phyloP scores from a whole-genome alignment of 2,329 filamentous ascomycete genomes.

The Achaetomium macrosporum region DNA sequence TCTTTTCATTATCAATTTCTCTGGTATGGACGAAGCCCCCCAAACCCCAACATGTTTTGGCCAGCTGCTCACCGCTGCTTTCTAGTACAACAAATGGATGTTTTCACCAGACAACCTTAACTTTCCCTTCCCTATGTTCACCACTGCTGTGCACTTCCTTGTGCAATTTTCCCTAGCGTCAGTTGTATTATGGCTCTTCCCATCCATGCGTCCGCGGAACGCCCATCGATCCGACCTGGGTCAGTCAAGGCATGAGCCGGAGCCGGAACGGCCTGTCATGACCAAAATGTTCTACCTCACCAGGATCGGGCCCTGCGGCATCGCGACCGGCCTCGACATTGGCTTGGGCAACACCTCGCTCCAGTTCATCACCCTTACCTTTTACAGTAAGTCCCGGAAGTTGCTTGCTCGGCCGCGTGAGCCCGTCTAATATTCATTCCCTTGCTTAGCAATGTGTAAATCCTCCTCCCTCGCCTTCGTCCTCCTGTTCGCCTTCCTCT shows the following conservation, averaged over 20 bases:
- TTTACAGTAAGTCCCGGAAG: constrained; percentile 63
- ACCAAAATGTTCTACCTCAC: constrained; percentile 87
- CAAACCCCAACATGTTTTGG: not conserved
- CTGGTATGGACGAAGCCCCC: constrained; percentile 54
- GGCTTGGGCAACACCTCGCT: constrained; percentile 92
- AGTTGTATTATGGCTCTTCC: constrained; percentile 73
- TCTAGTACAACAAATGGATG: constrained; percentile 99
- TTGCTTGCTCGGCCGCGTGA: not conserved
- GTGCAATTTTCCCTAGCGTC: constrained; percentile 82
- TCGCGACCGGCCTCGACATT: constrained; percentile 90
- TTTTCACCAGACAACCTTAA: constrained; percentile 79
- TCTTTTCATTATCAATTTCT: constrained; percentile 90
- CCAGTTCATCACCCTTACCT: constrained; percentile 93
- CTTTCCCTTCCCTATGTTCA: constrained; percentile 93
- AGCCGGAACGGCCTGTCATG: constrained; percentile 62
- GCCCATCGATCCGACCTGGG: constrained; percentile 43
- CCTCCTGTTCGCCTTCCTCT: constrained; percentile 88
- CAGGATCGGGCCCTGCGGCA: constrained; percentile 84
- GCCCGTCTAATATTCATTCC: not conserved
- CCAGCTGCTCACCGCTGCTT: constrained; percentile 26
- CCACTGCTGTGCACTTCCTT: constrained; percentile 90
- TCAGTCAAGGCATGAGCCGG: constrained; percentile 45
- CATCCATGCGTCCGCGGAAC: constrained; percentile 67
- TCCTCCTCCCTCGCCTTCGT: constrained; percentile 94
- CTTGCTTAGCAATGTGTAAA: constrained; percentile 83